phyloP scores from a whole-genome alignment of 2,329 filamentous ascomycete species.

The Aciculosporium take region DNA sequence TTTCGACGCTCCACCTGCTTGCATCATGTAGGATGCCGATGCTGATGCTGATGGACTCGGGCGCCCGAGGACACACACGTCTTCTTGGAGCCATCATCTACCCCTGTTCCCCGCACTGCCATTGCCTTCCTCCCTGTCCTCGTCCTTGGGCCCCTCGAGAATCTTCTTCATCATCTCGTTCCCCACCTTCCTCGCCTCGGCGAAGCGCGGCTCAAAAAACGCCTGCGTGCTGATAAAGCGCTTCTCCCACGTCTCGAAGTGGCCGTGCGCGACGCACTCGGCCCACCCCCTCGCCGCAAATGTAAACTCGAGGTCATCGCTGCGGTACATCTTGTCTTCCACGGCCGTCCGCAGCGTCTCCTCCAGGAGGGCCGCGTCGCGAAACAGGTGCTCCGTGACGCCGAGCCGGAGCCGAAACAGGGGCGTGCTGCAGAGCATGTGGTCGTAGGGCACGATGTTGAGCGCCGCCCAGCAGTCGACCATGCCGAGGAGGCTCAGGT shows the following conservation, averaged over 20 bases:
- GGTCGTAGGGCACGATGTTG: slow-evolving; percentile 89
- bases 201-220: slow-evolving; percentile 85
- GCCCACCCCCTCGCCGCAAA: slow-evolving; percentile 95
- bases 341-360: slow-evolving; percentile 77
- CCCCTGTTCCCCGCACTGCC: too few species aligned
- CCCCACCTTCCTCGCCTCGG: slow-evolving; percentile 72
- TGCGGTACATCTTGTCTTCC: slow-evolving; percentile 81
- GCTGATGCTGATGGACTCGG: too few species aligned
- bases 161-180: slow-evolving; percentile 98
- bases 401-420: slow-evolving; percentile 93
- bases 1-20: too few species aligned
- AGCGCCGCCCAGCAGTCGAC: slow-evolving; percentile 97
- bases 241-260: slow-evolving; percentile 86
- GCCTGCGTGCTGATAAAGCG: slow-evolving; percentile 79
- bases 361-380: slow-evolving; percentile 64
- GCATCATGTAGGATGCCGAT: too few species aligned
- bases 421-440: slow-evolving; percentile 98
- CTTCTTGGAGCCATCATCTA: too few species aligned
- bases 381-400: slow-evolving; percentile 93
- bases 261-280: slow-evolving; percentile 77
- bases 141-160: slow-evolving; percentile 55
- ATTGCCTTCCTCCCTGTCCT: background rate
- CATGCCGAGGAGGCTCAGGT: slow-evolving; percentile 85
- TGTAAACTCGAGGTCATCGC: slow-evolving; percentile 92
- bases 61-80: too few species aligned